These are phyloP conservation scores for Termitomyces bulborhizus DNA, from an alignment of 768 basidiomycete genomes.

Conservation along the genomic window DNA sequence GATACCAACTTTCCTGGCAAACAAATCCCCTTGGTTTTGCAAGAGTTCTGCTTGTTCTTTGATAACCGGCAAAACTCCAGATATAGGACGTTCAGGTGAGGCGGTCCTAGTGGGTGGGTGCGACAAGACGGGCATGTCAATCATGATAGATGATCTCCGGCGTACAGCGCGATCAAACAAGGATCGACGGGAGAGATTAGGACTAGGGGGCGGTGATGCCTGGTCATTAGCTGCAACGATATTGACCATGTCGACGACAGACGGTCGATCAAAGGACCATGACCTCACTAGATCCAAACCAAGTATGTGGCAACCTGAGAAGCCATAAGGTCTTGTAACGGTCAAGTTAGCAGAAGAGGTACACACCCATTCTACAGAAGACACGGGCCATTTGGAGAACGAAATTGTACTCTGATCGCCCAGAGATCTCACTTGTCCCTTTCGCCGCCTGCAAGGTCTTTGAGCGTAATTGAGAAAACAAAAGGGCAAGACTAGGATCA, in stretches of 20 bases:
- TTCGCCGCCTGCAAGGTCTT: conserved; percentile 92
- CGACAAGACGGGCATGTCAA: conserved; percentile 81
- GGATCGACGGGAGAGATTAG: conserved; percentile 35
- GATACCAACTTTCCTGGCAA: conserved; percentile 64
- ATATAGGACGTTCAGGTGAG: conserved; percentile 35
- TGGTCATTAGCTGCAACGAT: conserved; percentile 9
- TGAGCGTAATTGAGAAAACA: conserved; percentile 85
- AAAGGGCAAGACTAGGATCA: conserved; percentile 85
- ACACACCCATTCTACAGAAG: conserved; percentile 90
- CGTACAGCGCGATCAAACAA: conserved; percentile 49
- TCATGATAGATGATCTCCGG: conserved; percentile 70
- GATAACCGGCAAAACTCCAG: conserved; percentile 14
- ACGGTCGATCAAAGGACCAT: conserved; percentile 88
- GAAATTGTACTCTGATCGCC: conserved; percentile 88
- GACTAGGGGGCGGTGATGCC: conserved; percentile 36
- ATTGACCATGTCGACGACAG: conserved; percentile 23
- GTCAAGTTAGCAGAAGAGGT: neutral
- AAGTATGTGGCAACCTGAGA: conserved; percentile 83
- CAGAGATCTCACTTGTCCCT: conserved; percentile 88
- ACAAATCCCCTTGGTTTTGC: conserved; percentile 51
- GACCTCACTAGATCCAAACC: conserved; percentile 84
- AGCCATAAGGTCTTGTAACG: neutral
- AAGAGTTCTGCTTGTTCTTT: conserved; percentile 23
- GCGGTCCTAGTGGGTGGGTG: conserved; percentile 49
- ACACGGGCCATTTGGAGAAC: conserved; percentile 92